Conservation (phyloP, 2,329 filamentous ascomycete genomes). For the Scedosporium dehoogii region DNA sequence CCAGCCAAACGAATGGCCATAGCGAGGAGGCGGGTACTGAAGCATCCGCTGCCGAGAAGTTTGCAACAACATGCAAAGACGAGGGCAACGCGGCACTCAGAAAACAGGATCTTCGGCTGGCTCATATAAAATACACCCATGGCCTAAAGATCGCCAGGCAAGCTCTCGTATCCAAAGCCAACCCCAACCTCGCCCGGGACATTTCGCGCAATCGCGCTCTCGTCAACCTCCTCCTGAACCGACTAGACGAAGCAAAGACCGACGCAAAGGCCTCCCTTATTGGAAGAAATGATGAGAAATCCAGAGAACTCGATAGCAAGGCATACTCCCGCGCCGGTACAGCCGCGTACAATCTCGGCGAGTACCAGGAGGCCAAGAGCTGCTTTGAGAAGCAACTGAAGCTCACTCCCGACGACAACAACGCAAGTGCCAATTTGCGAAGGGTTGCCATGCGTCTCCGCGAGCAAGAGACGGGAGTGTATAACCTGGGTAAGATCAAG, state of each 20-base stretch:
- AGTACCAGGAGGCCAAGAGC: constrained; percentile 16
- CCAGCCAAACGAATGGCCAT: neutral
- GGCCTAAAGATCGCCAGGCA: constrained; percentile 13
- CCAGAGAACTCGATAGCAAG: constrained; percentile 20
- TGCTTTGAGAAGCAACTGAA: constrained; percentile 16
- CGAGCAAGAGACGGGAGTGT: constrained; percentile 10
- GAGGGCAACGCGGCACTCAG: constrained; percentile 19
- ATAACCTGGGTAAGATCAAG: constrained; percentile 12
- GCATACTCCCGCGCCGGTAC: constrained; percentile 22
- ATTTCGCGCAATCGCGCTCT: constrained; percentile 21
- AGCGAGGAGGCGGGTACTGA: constrained; percentile 3
- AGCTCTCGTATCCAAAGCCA: neutral
- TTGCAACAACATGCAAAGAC: constrained; percentile 15
- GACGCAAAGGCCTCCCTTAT: constrained; percentile 22
- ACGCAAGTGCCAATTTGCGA: constrained; percentile 12
- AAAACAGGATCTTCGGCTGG: constrained; percentile 12
- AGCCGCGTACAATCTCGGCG: constrained; percentile 22
- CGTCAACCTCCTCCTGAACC: constrained; percentile 20
- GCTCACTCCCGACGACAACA: constrained; percentile 12
- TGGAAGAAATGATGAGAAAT: constrained; percentile 2
- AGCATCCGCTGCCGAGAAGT: neutral
- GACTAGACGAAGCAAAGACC: constrained; percentile 19
- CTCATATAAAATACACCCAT: constrained; percentile 17
- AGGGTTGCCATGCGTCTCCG: constrained; percentile 10
- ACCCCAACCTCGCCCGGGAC: constrained; percentile 17